Conservation (phyloP, 169 alveolate genomes). For the Fabrea salina region DNA sequence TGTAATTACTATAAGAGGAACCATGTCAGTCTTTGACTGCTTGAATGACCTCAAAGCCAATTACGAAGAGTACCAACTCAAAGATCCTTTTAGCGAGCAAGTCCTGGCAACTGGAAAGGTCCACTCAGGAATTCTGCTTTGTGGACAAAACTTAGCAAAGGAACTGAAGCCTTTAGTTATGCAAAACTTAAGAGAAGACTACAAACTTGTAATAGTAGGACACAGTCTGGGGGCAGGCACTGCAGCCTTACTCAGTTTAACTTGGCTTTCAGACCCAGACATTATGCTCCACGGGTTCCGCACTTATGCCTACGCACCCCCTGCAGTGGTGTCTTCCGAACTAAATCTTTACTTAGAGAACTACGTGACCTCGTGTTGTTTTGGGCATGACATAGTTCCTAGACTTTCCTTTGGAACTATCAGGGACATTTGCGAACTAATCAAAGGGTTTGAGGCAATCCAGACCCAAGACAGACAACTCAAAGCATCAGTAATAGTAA, state of each 20-base stretch:
- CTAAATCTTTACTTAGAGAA: constrained; percentile 6
- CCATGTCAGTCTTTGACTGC: constrained; percentile 26
- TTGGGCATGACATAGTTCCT: constrained; percentile 4
- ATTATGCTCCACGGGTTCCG: not conserved
- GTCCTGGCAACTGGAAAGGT: not conserved
- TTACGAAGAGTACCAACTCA: not conserved
- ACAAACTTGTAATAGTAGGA: not conserved
- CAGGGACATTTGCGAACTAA: not conserved
- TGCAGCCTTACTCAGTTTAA: not conserved
- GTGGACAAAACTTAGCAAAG: not conserved
- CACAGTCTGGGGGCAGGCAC: constrained; percentile 29
- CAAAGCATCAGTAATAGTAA: not conserved
- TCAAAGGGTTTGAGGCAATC: not conserved
- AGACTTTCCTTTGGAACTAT: constrained; percentile 27
- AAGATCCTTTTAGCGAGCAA: not conserved
- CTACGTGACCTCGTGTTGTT: not conserved
- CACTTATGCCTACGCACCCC: constrained; percentile 26
- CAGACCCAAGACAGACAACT: not conserved
- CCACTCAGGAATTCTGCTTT: not conserved
- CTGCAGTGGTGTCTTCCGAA: not conserved
- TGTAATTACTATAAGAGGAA: constrained; percentile 4
- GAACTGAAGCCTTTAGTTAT: not conserved
- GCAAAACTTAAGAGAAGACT: not conserved
- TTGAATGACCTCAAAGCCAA: constrained; percentile 25
- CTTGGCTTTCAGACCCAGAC: constrained; percentile 29